Percentiles rank a stretch among this genome's conserved stretches.
phyloP scores from a whole-genome alignment of 1,284 basidiomycete species.

The Ustilago cynodontis region DNA sequence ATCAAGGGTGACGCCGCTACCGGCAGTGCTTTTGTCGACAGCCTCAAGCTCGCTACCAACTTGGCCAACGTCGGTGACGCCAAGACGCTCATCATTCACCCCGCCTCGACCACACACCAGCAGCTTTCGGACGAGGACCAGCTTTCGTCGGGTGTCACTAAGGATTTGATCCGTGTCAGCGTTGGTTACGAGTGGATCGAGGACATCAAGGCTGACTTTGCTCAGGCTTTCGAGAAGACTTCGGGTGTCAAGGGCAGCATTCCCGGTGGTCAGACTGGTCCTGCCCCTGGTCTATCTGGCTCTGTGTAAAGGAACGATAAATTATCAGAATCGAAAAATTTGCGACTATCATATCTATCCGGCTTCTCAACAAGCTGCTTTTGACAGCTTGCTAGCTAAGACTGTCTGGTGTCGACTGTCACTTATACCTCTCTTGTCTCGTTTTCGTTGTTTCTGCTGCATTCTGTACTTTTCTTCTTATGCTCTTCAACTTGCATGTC shows the following conservation, averaged over 20 bases:
- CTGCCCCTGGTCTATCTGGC: slow-evolving; percentile 55
- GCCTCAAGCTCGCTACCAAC: slow-evolving; percentile 76
- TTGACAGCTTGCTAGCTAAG: too few relatives aligned
- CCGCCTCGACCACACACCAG: slow-evolving; percentile 84
- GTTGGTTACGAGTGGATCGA: slow-evolving; percentile 87
- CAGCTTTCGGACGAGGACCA: slow-evolving; percentile 81
- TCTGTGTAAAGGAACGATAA: slow-evolving; percentile 37
- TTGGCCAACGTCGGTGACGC: slow-evolving; percentile 66
- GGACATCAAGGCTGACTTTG: slow-evolving; percentile 81
- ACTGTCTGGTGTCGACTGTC: too few relatives aligned
- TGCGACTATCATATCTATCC: neutral
- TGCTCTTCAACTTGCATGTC: slow-evolving; percentile 6
- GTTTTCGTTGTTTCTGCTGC: neutral
- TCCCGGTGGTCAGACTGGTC: slow-evolving; percentile 43
- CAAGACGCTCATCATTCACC: slow-evolving; percentile 74
- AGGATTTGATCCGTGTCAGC: slow-evolving; percentile 81
- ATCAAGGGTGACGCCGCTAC: slow-evolving; percentile 77
- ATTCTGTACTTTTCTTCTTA: neutral
- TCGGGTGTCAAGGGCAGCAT: slow-evolving; percentile 46
- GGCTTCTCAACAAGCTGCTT: slow-evolving; percentile 30
- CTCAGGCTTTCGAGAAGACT: slow-evolving; percentile 73
- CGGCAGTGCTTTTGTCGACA: slow-evolving; percentile 81
- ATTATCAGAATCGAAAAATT: slow-evolving; percentile 1
- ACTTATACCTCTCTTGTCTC: neutral
- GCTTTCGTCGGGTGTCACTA: slow-evolving; percentile 79